Percentiles rank a stretch among this genome's conserved stretches.
phyloP scores from a whole-genome alignment of 208 protist species.

The Leishmania gerbilli region DNA sequence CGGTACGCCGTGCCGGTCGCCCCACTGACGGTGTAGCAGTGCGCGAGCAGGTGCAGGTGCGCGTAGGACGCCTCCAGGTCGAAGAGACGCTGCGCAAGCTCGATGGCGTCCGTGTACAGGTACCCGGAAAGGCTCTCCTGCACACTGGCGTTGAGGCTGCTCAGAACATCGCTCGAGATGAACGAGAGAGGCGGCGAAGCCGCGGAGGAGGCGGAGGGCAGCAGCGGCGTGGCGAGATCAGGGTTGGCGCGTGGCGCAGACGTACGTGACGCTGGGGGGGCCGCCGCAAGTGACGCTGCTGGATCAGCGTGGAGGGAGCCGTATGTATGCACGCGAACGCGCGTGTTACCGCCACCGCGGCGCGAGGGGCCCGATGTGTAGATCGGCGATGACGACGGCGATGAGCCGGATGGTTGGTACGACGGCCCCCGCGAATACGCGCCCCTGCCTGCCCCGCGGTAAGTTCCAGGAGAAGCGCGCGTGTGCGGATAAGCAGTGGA shows the following conservation, averaged over 20 bases:
- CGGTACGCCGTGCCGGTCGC: constrained; percentile 55
- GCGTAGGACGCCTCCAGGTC: constrained; percentile 51
- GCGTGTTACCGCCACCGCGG: not conserved
- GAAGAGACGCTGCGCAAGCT: constrained; percentile 88
- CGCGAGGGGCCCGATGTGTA: not conserved
- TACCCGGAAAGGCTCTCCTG: constrained; percentile 61
- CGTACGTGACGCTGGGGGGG: not conserved
- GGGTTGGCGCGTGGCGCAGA: not conserved
- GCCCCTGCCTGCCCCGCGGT: not conserved
- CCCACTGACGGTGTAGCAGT: constrained; percentile 63
- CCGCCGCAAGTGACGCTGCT: not conserved
- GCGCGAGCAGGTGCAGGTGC: constrained; percentile 71
- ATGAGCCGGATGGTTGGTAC: not conserved
- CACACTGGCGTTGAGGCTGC: constrained; percentile 36
- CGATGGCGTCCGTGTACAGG: constrained; percentile 86
- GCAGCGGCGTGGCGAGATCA: not conserved
- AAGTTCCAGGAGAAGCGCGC: not conserved
- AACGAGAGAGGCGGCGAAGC: constrained; percentile 1
- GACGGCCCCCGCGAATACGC: not conserved
- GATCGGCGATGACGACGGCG: not conserved
- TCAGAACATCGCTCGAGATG: constrained; percentile 17
- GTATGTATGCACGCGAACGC: not conserved
- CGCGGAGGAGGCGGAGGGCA: not conserved
- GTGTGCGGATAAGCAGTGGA: not conserved
- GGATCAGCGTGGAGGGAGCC: not conserved